These are phyloP conservation scores for Mycena olivaceomarginata DNA, from an alignment of 768 basidiomycete species.

Conservation along the genomic window DNA sequence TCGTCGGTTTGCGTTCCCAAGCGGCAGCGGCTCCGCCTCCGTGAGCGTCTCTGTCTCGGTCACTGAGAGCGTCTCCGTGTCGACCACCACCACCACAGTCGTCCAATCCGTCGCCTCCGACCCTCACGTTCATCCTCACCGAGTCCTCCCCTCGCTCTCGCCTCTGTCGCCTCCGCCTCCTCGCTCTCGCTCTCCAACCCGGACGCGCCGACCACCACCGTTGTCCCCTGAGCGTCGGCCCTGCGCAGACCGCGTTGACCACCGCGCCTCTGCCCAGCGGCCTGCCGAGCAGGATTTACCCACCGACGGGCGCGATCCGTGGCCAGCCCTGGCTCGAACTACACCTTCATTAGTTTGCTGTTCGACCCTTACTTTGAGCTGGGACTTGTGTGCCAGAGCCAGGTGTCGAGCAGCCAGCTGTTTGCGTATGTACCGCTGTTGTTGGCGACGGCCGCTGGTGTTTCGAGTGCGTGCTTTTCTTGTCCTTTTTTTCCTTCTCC, in stretches of 20 bases:
- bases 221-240: slow-evolving; percentile 46
- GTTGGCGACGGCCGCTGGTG: slow-evolving; percentile 55
- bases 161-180: slow-evolving; percentile 52
- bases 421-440: slow-evolving; percentile 80
- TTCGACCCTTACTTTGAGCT: slow-evolving; percentile 77
- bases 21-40: not conserved
- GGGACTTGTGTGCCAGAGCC: slow-evolving; percentile 78
- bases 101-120: slow-evolving; percentile 59
- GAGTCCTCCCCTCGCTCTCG: slow-evolving; percentile 62
- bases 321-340: slow-evolving; percentile 44
- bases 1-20: not conserved
- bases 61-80: not conserved
- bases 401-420: slow-evolving; percentile 82
- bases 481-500: slow-evolving; percentile 24
- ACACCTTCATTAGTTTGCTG: slow-evolving; percentile 77
- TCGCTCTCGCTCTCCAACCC: slow-evolving; percentile 61
- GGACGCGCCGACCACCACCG: slow-evolving; percentile 62
- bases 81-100: slow-evolving; percentile 33
- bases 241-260: slow-evolving; percentile 48
- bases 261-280: slow-evolving; percentile 70
- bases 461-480: slow-evolving; percentile 53
- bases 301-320: slow-evolving; percentile 49
- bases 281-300: slow-evolving; percentile 78
- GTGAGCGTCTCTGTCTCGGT: not conserved
- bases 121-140: slow-evolving; percentile 65